Base-by-base conservation (phyloP, 148 eudicot species). In the Vaccinium vitisidaea region DNA sequence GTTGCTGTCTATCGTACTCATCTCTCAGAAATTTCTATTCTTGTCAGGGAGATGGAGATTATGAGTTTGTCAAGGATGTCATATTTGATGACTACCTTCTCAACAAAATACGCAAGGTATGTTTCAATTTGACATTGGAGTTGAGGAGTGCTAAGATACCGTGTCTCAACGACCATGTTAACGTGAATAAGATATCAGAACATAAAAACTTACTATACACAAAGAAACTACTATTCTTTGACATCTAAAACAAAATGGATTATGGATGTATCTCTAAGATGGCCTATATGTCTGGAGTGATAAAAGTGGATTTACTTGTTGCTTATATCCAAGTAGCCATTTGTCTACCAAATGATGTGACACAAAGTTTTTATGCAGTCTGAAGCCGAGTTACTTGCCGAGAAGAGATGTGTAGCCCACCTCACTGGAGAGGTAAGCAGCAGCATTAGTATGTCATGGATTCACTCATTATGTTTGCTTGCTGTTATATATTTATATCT, bases 351-450 rank as follows among this genome's bases (percentile, higher is more conserved):
- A 43, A 21, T 46, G 46, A 14, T 74, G 46, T 80, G 30, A 19
- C 18, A n/a, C 30, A 52, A n/a, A 23, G n/a, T 14, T 75, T 52
- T 85, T 83, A 71, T 82, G 87, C 98, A 97, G 99, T 87, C 90
- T 23, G 99, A 97, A 88, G 99, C 92, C 5, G 99, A 97, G 82
- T 86, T 97, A 82, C 91, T 97, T 54, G 98, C 99, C 5, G 99
- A 97, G 92, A 92, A 95, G 90, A 92, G 90, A 88, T 97, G 99
- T 88, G 94, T 93, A 23, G 99, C 94, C 43, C 99, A 97, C 87
- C 93, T 97, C 46, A 97, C 92, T 5, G 99, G 99, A 88, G 98
- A 97, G 93, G 99, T 95, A 81, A 75, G 89, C 73, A 27, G 8
- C 25, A 7, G 32, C 55, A 7, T 77, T 16, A 30, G 12, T 21